Conservation (phyloP, 345 rosid species). For the Acer negundo region DNA sequence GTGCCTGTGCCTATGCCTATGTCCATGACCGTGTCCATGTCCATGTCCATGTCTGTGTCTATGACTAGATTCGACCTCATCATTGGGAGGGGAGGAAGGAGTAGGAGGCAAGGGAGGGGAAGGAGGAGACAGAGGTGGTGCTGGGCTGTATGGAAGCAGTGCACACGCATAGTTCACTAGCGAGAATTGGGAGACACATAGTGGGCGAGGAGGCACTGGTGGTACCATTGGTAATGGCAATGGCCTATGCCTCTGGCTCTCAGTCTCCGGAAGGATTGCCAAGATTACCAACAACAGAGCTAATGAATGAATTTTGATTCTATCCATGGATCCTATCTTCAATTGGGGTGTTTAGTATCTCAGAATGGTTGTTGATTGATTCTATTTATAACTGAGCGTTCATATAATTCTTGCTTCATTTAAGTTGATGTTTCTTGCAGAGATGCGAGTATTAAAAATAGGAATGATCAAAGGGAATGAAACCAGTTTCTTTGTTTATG, state of each 20-base stretch:
- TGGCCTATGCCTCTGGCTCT: constrained; percentile 3
- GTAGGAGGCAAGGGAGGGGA: constrained; percentile 25
- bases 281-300: constrained; percentile 14
- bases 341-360: too few relatives aligned
- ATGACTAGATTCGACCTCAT: not conserved
- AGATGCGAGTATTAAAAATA: not conserved
- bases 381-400: not conserved
- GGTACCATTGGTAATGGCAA: not conserved
- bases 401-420: constrained; percentile 24
- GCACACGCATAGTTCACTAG: constrained; percentile 71
- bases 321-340: constrained; percentile 26
- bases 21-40: constrained; percentile 2
- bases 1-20: constrained; percentile 12
- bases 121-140: constrained; percentile 19
- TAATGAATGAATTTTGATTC: not conserved
- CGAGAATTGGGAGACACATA: constrained; percentile 68
- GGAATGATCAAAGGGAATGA: not conserved
- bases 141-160: constrained; percentile 34
- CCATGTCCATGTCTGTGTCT: not conserved
- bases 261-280: constrained; percentile 8
- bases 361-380: too few relatives aligned
- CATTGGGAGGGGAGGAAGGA: constrained; percentile 26
- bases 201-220: not conserved
- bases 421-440: constrained; percentile 8
- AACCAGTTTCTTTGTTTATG: not conserved